Evolutionary conservation across 306 rosid species (phyloP), one percentile per base, ranked within the genome.

Genomic region (Quercus parvula): DNA sequence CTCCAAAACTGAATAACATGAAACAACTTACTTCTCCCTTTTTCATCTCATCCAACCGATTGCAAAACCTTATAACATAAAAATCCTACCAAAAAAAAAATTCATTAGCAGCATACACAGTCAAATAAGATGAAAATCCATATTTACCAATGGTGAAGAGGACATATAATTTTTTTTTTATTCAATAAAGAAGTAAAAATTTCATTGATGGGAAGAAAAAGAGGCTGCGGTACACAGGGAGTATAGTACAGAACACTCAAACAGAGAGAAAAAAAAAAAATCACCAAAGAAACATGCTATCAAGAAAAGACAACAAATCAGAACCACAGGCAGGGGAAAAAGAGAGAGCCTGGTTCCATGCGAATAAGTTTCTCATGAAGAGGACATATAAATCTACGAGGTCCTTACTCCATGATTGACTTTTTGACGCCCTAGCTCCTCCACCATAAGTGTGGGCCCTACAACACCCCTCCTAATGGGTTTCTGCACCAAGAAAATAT

Each of bases 391-490:
- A 56, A 30, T 76, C 38, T 56, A 73, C 13, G 46, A 75, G 75
- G 63, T 25, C 76, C 75, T 84, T 91, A 94, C 99, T 90, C 84
- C 88, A 35, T 66, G 74, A 80, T 86, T 75, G 82, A 95, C 75
- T 83, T 82, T 95, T 17, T 88, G 91, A 63, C 81, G 78, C 56
- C 98, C 99, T 31, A 86, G 59, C 71, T 91, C 96, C 82, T 92
- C 92, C 71, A 95, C 89, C 93, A 89, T 82, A 11, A 95, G 90
- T n/a, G 99, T 87, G n/a, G 92, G 90, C 58, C 99, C 97, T 30
- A 90, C 84, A 56, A 93, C 92, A 71, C 99, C 99, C 46, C 79
- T 88, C 85, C 99, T 86, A 71, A 95, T 90, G 28, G 99, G 98
- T 85, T 89, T 88, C 99, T 95, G 79, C 56, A 81, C 75, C 82